Evolutionary conservation across 2,329 filamentous ascomycete genomes (phyloP).

Genomic region (Akanthomyces muscarius): DNA sequence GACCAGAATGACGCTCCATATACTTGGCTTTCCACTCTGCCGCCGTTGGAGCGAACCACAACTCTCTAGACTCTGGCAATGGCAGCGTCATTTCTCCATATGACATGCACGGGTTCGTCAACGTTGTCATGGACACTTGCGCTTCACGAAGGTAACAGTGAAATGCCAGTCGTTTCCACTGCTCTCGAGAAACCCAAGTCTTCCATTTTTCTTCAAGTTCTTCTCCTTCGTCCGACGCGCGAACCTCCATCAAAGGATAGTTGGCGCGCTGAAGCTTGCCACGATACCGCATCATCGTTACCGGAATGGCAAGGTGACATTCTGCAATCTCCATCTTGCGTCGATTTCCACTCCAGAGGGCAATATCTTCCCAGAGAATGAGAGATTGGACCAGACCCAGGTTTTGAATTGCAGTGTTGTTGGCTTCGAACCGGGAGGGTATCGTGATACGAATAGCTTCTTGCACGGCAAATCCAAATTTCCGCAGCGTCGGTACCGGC

Average conservation of each 20-base stretch:
- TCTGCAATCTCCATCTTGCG: conserved; percentile 56
- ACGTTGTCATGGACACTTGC: conserved; percentile 62
- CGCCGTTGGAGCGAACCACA: conserved; percentile 65
- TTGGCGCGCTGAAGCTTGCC: conserved; percentile 55
- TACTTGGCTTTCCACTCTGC: conserved; percentile 61
- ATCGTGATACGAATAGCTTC: conserved; percentile 44
- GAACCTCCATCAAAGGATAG: conserved; percentile 48
- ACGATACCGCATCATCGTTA: conserved; percentile 51
- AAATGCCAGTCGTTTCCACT: conserved; percentile 63
- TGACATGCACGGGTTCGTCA: conserved; percentile 62
- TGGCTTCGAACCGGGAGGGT: conserved; percentile 43
- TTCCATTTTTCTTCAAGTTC: conserved; percentile 62
- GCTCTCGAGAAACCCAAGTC: conserved; percentile 60
- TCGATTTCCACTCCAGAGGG: conserved; percentile 51
- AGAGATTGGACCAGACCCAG: conserved; percentile 47
- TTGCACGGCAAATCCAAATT: conserved; percentile 55
- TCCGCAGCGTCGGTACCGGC: conserved; percentile 53
- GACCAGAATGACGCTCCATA: conserved; percentile 37
- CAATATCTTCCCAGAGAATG: conserved; percentile 46
- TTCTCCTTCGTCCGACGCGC: conserved; percentile 51
- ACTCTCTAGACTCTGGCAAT: conserved; percentile 54
- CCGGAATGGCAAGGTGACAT: conserved; percentile 43
- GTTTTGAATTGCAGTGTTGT: conserved; percentile 44
- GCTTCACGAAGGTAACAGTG: conserved; percentile 63
- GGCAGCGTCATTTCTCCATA: conserved; percentile 66